Evolutionary conservation across 352 stramenopile species (phyloP).

Genomic region (Globisporangium sylvaticum): DNA sequence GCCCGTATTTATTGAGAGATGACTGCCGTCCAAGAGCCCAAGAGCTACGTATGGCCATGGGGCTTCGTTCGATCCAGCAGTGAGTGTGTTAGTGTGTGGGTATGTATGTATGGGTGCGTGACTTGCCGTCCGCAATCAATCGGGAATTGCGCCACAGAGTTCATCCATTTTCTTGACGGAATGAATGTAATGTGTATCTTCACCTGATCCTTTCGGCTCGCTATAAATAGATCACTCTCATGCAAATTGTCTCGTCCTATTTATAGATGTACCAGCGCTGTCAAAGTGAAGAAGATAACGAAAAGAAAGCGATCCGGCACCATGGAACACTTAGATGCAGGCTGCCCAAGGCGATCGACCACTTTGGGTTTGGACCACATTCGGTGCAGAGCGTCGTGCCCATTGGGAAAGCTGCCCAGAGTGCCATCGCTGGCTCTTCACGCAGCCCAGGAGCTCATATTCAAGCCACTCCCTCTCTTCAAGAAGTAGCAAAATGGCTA

Average conservation of each 20-base stretch:
- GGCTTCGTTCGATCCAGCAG: neutral
- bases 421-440: neutral
- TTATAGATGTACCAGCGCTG: no score
- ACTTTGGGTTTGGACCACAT: neutral
- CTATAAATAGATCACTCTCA: no score
- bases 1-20: neutral
- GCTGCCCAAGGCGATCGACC: neutral
- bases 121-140: neutral
- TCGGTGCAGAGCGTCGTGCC: neutral
- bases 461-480: no score
- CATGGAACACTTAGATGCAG: no score
- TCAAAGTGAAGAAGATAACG: no score
- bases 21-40: neutral
- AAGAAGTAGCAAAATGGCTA: neutral
- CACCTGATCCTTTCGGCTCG: no score
- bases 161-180: neutral
- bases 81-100: no score
- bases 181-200: no score
- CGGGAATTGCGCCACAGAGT: neutral
- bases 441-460: neutral
- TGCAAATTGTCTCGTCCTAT: no score
- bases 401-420: neutral
- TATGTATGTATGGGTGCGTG: neutral
- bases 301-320: no score
- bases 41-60: neutral